Conservation (phyloP, 805 yeast genomes). For the Sugiyamaella boreocaroliniensis region DNA sequence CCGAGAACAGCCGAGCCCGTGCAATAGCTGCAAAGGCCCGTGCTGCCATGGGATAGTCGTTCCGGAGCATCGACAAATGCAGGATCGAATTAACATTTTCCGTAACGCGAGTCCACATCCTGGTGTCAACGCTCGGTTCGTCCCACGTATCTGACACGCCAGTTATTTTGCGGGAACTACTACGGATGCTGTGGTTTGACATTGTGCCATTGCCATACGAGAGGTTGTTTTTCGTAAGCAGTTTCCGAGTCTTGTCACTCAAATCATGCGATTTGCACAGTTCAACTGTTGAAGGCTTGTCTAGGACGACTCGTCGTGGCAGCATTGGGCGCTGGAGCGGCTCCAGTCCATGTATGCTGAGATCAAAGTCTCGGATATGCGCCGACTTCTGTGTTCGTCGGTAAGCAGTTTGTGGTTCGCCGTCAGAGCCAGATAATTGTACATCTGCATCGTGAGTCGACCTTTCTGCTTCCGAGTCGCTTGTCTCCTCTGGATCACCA, state of each 20-base stretch:
- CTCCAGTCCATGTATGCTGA: slow-evolving; percentile 11
- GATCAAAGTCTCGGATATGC: not conserved
- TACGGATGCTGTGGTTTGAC: not conserved
- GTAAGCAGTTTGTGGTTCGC: not conserved
- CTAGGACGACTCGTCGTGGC: slow-evolving; percentile 10
- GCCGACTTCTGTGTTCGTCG: not conserved
- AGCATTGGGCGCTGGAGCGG: slow-evolving; percentile 13
- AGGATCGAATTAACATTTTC: slow-evolving; percentile 12
- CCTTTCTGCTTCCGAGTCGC: not conserved
- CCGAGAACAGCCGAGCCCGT: slow-evolving; percentile 11
- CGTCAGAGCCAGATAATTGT: not conserved
- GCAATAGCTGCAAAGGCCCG: slow-evolving; percentile 17
- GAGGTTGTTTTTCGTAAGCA: not conserved
- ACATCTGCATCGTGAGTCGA: not conserved
- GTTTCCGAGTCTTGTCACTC: not conserved
- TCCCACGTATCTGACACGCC: not conserved
- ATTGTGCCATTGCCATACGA: not conserved
- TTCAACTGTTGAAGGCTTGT: not conserved
- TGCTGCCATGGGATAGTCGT: slow-evolving; percentile 14
- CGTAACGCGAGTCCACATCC: not conserved
- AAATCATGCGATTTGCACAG: not conserved
- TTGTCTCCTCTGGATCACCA: not conserved
- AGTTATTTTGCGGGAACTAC: not conserved
- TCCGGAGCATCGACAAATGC: slow-evolving; percentile 12
- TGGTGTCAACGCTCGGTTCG: not conserved